Evolutionary conservation across 1,139 yeast species (phyloP).

Genomic region (Arxiozyma slooffiae): DNA sequence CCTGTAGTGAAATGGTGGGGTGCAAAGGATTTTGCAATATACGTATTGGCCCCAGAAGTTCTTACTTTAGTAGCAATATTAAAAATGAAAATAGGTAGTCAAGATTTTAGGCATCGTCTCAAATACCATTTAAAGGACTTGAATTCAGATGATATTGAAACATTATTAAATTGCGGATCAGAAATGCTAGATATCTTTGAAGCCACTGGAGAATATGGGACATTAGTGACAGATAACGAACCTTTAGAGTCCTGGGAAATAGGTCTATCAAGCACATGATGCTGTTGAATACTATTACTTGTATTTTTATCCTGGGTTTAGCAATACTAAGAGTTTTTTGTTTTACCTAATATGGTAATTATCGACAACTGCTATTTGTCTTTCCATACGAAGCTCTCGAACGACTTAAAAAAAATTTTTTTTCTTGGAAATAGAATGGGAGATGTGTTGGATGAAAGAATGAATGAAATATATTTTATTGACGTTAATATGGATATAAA

Average conservation of each 20-base stretch:
- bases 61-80: constrained; percentile 43
- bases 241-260: constrained; percentile 26
- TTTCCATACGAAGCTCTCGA: neutral
- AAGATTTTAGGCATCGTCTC: neutral
- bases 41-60: constrained; percentile 57
- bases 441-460: neutral
- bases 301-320: too few species aligned
- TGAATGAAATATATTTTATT: too few species aligned
- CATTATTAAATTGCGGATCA: constrained; percentile 19
- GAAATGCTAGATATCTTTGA: constrained; percentile 40
- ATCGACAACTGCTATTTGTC: neutral
- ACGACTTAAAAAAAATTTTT: too few species aligned
- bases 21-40: constrained; percentile 42
- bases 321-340: too few species aligned
- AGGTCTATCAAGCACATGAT: neutral
- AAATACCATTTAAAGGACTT: constrained; percentile 12
- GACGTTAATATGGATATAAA: too few species aligned
- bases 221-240: constrained; percentile 21
- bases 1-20: constrained; percentile 55
- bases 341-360: too few species aligned
- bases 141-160: neutral
- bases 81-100: constrained; percentile 31
- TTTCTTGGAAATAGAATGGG: neutral
- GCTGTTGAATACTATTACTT: neutral
- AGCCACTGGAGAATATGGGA: constrained; percentile 49